Conservation (phyloP, 179 eudicot species). For the Patellifolia procumbens region DNA sequence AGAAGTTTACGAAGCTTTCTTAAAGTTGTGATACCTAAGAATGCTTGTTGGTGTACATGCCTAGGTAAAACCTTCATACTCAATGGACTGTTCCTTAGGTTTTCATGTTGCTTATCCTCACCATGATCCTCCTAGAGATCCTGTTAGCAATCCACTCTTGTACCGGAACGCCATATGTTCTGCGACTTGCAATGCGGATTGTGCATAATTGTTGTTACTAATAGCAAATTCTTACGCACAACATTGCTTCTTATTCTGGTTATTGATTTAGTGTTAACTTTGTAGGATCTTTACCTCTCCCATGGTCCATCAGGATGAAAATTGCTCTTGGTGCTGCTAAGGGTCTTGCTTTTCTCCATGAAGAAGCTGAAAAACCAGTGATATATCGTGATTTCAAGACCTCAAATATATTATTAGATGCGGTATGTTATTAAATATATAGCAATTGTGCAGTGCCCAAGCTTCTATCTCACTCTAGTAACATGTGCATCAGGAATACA, state of each 20-base stretch:
- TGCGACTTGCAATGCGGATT: background rate
- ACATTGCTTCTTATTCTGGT: background rate
- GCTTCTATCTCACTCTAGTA: constrained; percentile 22
- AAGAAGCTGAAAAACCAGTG: constrained; percentile 76
- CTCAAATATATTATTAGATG: constrained; percentile 83
- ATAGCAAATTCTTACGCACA: background rate
- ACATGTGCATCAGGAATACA: constrained; percentile 63
- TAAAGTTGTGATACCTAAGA: background rate
- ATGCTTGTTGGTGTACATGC: background rate
- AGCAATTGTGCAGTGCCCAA: constrained; percentile 3
- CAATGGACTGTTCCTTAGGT: background rate
- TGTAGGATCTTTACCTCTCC: constrained; percentile 71
- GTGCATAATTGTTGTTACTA: background rate
- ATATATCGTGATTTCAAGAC: constrained; percentile 84
- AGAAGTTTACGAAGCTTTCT: background rate
- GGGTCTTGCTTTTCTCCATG: constrained; percentile 74
- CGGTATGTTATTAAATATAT: constrained; percentile 46
- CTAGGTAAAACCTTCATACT: too few relatives aligned
- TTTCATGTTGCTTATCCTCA: background rate
- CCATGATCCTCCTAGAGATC: background rate
- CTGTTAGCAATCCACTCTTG: background rate
- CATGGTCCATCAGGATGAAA: constrained; percentile 83
- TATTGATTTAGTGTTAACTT: background rate
- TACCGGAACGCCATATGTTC: background rate
- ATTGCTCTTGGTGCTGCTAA: constrained; percentile 71